Base-by-base conservation (phyloP, 23 red algal species). In the Gracilaria gracilis region DNA sequence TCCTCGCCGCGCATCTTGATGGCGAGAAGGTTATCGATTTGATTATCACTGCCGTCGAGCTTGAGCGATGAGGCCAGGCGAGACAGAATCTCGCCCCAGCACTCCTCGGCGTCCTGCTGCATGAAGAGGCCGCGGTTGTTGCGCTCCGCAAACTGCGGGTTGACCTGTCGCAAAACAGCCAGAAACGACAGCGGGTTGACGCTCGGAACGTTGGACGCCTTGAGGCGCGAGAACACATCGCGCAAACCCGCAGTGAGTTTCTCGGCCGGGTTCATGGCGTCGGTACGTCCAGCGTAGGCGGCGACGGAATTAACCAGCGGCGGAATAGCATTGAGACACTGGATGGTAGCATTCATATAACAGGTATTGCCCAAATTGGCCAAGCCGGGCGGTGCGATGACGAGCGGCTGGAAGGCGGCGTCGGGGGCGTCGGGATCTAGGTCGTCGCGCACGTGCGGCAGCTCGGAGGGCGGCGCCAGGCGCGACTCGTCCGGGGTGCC, bases 81-180 rank as follows among this genome's bases (percentile, higher is more conserved):
- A 5, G 81, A 87, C 5, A 98, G 71, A 40, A 98, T 91, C 47
- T 84, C 75, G 0, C 85, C 79, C 87, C 84, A 94, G 83, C 97
- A 99, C 42, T 99, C 97, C 81, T 99, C 97, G 0, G 97, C 97
- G 81, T 99, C 97, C 78, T 99, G 97, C 67, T 99, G 97, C 87
- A 90, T 90, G 70, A 86, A 96, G 31, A 91, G 15, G 48, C 97
- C 97, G 21, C 57, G 25, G 37, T 71, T 76, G 28, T 58, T 79
- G 34, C 80, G 86, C 79, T 99, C 92, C 9, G 91, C 96, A 92
- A 99, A 99, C 61, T 96, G 93, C 42, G 97, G 94, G 84, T 99
- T 94, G 34, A 91, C 88, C 36, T 54, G 59, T 54, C 95, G 92
- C 67, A 99, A 81, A 31, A 85, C 17, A 9, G 64, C 58, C 55